These are phyloP conservation scores for Penicillium sp. DNA, from an alignment of 2,329 filamentous ascomycete genomes.

Conservation along the genomic window DNA sequence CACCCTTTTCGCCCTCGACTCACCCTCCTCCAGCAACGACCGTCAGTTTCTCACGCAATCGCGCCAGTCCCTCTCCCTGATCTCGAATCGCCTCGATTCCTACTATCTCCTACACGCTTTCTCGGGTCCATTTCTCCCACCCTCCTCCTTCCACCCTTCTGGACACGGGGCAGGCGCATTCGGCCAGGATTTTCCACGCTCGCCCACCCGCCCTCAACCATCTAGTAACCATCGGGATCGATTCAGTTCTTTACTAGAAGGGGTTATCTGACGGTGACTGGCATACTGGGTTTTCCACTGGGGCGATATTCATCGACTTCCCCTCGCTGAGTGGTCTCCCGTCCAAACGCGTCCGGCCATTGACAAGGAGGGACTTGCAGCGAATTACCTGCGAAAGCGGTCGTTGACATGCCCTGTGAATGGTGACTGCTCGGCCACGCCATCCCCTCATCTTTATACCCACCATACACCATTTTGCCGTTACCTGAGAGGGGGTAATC, in stretches of 20 bases:
- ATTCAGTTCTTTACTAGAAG: background rate
- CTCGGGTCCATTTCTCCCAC: conserved; percentile 4
- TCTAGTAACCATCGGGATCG: background rate
- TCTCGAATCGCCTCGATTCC: conserved; percentile 13
- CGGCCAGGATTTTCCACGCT: conserved; percentile 11
- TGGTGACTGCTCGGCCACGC: conserved; percentile 17
- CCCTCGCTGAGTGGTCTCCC: background rate
- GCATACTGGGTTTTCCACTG: background rate
- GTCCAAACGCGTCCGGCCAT: conserved; percentile 14
- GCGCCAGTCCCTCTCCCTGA: background rate
- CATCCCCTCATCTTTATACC: conserved; percentile 7
- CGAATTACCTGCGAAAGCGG: conserved; percentile 3
- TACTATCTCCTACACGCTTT: background rate
- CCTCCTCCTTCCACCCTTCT: conserved; percentile 13
- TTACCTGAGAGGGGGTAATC: conserved; percentile 42
- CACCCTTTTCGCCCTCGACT: conserved; percentile 16
- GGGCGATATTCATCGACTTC: background rate
- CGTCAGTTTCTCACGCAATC: conserved; percentile 10
- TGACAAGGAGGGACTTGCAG: conserved; percentile 6
- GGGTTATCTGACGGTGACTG: background rate
- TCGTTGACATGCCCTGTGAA: conserved; percentile 21
- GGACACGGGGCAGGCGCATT: conserved; percentile 17
- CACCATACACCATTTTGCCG: conserved; percentile 23
- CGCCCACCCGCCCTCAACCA: conserved; percentile 1
- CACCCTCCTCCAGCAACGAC: background rate